These are phyloP conservation scores for Ogataea nonfermentans DNA, from an alignment of 805 yeast species.

Conservation along the genomic window DNA sequence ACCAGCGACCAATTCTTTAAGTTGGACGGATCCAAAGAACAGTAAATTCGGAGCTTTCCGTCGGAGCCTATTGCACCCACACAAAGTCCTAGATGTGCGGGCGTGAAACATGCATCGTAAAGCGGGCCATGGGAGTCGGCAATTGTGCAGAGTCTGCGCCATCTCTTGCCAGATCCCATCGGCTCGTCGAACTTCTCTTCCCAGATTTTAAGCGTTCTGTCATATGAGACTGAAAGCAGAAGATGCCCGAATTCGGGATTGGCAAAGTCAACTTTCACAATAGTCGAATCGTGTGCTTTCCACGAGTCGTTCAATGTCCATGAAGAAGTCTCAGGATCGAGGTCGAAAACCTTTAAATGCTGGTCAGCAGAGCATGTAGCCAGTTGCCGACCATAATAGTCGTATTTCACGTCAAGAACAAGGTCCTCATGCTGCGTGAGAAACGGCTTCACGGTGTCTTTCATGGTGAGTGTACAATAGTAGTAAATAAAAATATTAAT, in stretches of 20 bases:
- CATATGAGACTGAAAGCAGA: conserved; percentile 85
- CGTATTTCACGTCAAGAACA: conserved; percentile 86
- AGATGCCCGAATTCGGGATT: conserved; percentile 91
- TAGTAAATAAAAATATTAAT: conserved; percentile 1
- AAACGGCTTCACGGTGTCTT: conserved; percentile 59
- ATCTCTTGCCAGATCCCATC: conserved; percentile 75
- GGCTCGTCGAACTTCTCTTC: conserved; percentile 82
- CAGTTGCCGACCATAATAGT: conserved; percentile 86
- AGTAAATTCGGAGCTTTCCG: conserved; percentile 81
- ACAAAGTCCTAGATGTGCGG: conserved; percentile 75
- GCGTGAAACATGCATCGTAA: conserved; percentile 88
- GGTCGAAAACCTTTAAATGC: conserved; percentile 83
- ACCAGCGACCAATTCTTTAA: conserved; percentile 77
- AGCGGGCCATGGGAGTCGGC: conserved; percentile 88
- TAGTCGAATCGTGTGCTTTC: conserved; percentile 92
- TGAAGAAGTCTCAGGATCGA: conserved; percentile 59
- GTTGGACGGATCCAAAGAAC: conserved; percentile 87
- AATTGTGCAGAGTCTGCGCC: conserved; percentile 72
- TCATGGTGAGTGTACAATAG: conserved; percentile 20
- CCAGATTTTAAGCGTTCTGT: conserved; percentile 86
- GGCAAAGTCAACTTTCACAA: conserved; percentile 86
- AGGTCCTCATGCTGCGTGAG: conserved; percentile 91
- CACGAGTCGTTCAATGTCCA: conserved; percentile 89
- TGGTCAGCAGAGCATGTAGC: conserved; percentile 97
- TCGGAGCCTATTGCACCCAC: conserved; percentile 88